Base-by-base conservation (phyloP, 139 green algal genomes). In the Tetradesmus obliquus region DNA sequence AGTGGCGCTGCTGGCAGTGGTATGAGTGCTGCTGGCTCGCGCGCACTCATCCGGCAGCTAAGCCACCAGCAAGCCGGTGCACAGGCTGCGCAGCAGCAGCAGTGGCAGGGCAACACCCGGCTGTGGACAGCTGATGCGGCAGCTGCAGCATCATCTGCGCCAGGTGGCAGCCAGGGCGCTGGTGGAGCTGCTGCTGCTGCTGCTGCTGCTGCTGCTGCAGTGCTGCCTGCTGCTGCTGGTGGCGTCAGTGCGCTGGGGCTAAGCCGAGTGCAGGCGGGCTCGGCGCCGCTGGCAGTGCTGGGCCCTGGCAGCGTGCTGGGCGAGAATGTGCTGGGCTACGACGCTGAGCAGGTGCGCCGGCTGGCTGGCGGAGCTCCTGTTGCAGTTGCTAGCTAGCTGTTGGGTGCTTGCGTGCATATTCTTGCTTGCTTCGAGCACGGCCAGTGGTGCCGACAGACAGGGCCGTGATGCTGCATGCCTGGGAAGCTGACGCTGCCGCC, bases 311-410 rank as follows among this genome's bases (percentile, higher is more conserved):
- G 62, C 15, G 13, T 92, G 51, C 51, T 92, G 13, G 89, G 89
- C 5, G 89, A 92, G 82, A 92, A 92, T 54, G 54, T 92, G n/a
- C 22, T 92, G 60, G 89, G 89, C 2, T 88, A 85, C 5, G 15
- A 89, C 7, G 5, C 81, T 32, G 62, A 88, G 10, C 60, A 92
- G 80, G 88, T 92, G 51, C 32, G 88, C 53, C 12, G 5, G 32
- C 32, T 45, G 32, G 0, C 0, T 45, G 32, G 32, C 0, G 32
- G 32, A 0, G 32, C 32, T 45, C 0, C 32, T 45, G 32, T 45
- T 45, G 32, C 32, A 45, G 32, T 45, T 45, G 32, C 32, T 45
- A 45, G 32, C 32, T 45, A 45, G 32, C 32, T 45, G 32, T 45
- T 45, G 32, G 32, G 32, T 45, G 32, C 32, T 45, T 45, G 32